Base-by-base conservation (phyloP, 331 rosid species). In the Cydonia oblonga region DNA sequence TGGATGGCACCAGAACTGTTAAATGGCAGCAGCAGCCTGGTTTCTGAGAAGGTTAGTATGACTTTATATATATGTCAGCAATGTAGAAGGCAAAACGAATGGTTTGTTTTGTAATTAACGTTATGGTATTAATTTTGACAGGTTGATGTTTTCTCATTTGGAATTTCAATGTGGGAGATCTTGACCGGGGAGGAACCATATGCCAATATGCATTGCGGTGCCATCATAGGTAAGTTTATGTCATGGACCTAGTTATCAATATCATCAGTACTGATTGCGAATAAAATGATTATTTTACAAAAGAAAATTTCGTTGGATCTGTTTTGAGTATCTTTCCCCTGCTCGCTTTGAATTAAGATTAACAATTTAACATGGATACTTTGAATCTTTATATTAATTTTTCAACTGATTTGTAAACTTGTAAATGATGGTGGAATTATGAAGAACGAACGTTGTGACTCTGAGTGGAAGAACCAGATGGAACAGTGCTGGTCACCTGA, bases 1-100 rank as follows among this genome's bases (percentile, higher is more conserved):
- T 95, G 97, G 97, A 95, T 91, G 97, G 99, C 97, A 18, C 99
- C 99, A 0, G 99, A 95, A 73, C 76, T 95, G 79, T 82, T 95
- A 35, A 89, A 86, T 73, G 93, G 99, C 33, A 83, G 89, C 81
- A 91, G 93, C 73, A 85, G 77, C 38, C 79, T 86, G 78, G 99
- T 95, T 65, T 90, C 97, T 60, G 96, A 95, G 80, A 95, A 91
- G 99, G 99, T 93, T 71, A 44, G 83, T 13, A 26, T 61, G 15
- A n/a, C n/a, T n/a, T n/a, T n/a, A n/a, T n/a, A n/a, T n/a, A n/a
- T n/a, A n/a, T n/a, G n/a, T n/a, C n/a, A n/a, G n/a, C n/a, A n/a
- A n/a, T n/a, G n/a, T n/a, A n/a, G n/a, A n/a, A n/a, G n/a, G n/a
- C n/a, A n/a, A n/a, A n/a, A n/a, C n/a, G n/a, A n/a, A n/a, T n/a